These are phyloP conservation scores for Ceriops tagal DNA, from an alignment of 345 rosid species.

Conservation along the genomic window DNA sequence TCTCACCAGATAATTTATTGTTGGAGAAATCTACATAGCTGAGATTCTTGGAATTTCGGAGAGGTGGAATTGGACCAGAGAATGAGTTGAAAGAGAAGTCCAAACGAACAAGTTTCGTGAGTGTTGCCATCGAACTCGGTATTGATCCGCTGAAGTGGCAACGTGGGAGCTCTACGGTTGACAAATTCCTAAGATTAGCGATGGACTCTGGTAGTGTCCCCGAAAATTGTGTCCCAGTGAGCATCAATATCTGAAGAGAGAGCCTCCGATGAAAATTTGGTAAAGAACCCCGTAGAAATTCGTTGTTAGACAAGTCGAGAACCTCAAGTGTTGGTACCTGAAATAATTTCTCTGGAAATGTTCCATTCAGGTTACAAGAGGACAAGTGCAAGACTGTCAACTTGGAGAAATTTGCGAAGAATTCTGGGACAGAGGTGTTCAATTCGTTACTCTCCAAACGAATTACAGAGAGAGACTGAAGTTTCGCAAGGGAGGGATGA, in stretches of 20 bases:
- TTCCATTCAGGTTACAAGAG: constrained; percentile 6
- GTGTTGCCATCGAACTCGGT: constrained; percentile 19
- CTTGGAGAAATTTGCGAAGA: constrained; percentile 10
- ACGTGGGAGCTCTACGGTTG: background rate
- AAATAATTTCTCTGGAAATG: constrained; percentile 19
- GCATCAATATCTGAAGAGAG: constrained; percentile 20
- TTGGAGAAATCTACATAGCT: constrained; percentile 12
- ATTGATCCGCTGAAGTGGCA: constrained; percentile 31
- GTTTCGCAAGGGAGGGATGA: constrained; percentile 5
- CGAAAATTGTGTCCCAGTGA: constrained; percentile 15
- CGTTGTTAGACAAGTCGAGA: constrained; percentile 22
- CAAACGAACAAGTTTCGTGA: constrained; percentile 19
- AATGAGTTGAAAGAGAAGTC: constrained; percentile 16
- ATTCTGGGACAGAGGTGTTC: constrained; percentile 11
- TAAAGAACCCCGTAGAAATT: constrained; percentile 19
- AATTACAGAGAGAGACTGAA: constrained; percentile 15
- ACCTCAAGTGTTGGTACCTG: constrained; percentile 11
- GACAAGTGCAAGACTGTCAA: constrained; percentile 20
- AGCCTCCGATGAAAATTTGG: background rate
- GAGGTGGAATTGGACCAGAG: constrained; percentile 27
- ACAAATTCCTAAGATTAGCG: constrained; percentile 15
- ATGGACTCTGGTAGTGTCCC: constrained; percentile 33
- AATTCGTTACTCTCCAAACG: constrained; percentile 20
- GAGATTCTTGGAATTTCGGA: constrained; percentile 13
- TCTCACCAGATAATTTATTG: background rate